Conservation (phyloP, 169 alveolate species). For the Cryptosporidium felis region DNA sequence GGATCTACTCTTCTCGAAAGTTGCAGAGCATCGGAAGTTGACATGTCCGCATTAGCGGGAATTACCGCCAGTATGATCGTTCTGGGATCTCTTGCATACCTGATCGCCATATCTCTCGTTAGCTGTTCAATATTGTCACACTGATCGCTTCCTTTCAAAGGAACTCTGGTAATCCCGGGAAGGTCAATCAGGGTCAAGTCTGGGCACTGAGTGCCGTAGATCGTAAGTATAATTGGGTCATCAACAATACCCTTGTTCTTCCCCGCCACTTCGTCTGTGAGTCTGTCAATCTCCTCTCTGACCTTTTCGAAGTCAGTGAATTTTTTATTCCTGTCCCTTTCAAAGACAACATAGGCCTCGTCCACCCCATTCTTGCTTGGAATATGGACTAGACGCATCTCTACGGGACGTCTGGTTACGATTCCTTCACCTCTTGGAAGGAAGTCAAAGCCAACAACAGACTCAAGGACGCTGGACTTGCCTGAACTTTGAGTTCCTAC, state of each 20-base stretch:
- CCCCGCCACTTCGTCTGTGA: slow-evolving; percentile 92
- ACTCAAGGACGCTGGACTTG: slow-evolving; percentile 93
- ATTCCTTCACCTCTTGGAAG: slow-evolving; percentile 98
- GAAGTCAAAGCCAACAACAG: slow-evolving; percentile 97
- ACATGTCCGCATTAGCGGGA: slow-evolving; percentile 97
- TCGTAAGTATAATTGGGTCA: slow-evolving; percentile 95
- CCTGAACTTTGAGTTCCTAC: slow-evolving; percentile 90
- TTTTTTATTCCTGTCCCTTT: slow-evolving; percentile 79
- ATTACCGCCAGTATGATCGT: slow-evolving; percentile 95
- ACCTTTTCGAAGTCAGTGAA: slow-evolving; percentile 91
- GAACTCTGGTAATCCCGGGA: slow-evolving; percentile 99
- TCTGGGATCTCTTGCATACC: slow-evolving; percentile 94
- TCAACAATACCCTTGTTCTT: slow-evolving; percentile 94
- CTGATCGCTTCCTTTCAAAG: slow-evolving; percentile 94
- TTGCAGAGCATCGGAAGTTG: slow-evolving; percentile 96
- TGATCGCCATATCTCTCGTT: slow-evolving; percentile 91
- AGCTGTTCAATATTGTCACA: slow-evolving; percentile 93
- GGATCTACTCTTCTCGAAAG: slow-evolving; percentile 97
- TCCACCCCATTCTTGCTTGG: slow-evolving; percentile 79
- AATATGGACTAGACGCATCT: slow-evolving; percentile 90
- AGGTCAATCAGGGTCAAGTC: slow-evolving; percentile 97
- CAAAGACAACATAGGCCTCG: slow-evolving; percentile 80
- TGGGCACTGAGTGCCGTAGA: slow-evolving; percentile 94
- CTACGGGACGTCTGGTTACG: slow-evolving; percentile 98
- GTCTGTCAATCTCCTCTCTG: slow-evolving; percentile 85